These are phyloP conservation scores for Sanghuangporus baumii DNA, from an alignment of 1,284 basidiomycete genomes.

Conservation along the genomic window DNA sequence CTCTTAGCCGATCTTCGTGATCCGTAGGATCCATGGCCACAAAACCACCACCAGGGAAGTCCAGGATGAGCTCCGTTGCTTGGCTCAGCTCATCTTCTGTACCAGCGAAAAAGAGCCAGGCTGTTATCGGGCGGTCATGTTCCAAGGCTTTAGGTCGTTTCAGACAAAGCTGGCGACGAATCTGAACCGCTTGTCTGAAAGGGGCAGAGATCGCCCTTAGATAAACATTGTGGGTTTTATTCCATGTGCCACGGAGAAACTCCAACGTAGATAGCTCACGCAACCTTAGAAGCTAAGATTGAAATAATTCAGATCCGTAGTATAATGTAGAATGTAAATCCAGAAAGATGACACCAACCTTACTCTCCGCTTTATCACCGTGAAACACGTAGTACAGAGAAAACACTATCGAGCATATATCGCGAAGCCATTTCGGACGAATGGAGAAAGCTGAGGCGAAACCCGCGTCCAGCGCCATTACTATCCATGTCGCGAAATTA, in stretches of 20 bases:
- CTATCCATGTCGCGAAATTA: conserved; percentile 96
- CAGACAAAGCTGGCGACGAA: conserved; percentile 74
- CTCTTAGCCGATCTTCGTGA: conserved; percentile 89
- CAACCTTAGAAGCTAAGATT: conserved; percentile 74
- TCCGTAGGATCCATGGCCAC: conserved; percentile 93
- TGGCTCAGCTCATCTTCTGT: conserved; percentile 61
- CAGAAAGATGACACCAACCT: conserved; percentile 36
- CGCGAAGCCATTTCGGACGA: conserved; percentile 87
- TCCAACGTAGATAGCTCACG: conserved; percentile 93
- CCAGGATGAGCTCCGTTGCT: conserved; percentile 79
- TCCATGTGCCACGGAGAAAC: conserved; percentile 93
- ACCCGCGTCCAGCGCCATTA: conserved; percentile 91
- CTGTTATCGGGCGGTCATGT: conserved; percentile 78
- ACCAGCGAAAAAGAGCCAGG: conserved; percentile 80
- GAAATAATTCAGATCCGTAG: neutral
- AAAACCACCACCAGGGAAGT: conserved; percentile 95
- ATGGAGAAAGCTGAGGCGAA: conserved; percentile 95
- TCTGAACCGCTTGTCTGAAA: conserved; percentile 53
- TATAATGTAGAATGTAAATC: neutral
- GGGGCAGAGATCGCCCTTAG: conserved; percentile 63
- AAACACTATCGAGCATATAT: conserved; percentile 81
- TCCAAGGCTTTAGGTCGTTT: conserved; percentile 74
- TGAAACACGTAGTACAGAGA: conserved; percentile 92
- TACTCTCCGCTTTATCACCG: conserved; percentile 91
- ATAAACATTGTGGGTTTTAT: conserved; percentile 93